Percentiles rank a stretch among this genome's conserved stretches.
These are phyloP conservation scores for Colletotrichum karsti DNA, from an alignment of 2,329 filamentous ascomycete genomes.

Conservation along the genomic window DNA sequence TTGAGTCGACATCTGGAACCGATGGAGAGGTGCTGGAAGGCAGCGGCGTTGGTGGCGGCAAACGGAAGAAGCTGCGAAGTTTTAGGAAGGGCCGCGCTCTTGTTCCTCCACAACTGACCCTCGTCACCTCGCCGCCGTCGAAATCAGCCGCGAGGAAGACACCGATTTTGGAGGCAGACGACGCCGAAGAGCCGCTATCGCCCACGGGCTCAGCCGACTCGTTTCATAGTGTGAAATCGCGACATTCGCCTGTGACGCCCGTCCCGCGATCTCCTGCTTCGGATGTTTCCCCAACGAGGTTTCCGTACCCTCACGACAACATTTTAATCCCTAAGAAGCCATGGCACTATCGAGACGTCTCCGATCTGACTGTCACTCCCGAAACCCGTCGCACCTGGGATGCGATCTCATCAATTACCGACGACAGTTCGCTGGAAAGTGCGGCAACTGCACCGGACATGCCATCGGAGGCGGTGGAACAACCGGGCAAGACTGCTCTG, in stretches of 20 bases:
- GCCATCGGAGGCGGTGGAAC: constrained; percentile 6
- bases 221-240: constrained; percentile 63
- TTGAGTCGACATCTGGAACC: constrained; percentile 12
- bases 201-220: constrained; percentile 59
- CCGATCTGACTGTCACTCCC: constrained; percentile 44
- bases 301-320: constrained; percentile 50
- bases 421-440: constrained; percentile 37
- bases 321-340: constrained; percentile 43
- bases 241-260: constrained; percentile 54
- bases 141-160: constrained; percentile 30
- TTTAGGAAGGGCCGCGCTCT: constrained; percentile 39
- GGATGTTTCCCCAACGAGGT: constrained; percentile 40
- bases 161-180: constrained; percentile 24
- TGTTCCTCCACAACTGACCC: constrained; percentile 38
- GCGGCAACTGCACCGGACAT: constrained; percentile 34
- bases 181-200: constrained; percentile 44
- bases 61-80: constrained; percentile 39
- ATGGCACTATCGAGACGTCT: constrained; percentile 39
- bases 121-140: constrained; percentile 50
- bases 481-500: constrained; percentile 13
- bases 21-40: constrained; percentile 40
- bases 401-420: constrained; percentile 35
- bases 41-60: constrained; percentile 37
- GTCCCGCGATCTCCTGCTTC: constrained; percentile 55
- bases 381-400: constrained; percentile 39